phyloP scores from a whole-genome alignment of 495 filamentous ascomycete species.

The Talaromyces proteolyticus region DNA sequence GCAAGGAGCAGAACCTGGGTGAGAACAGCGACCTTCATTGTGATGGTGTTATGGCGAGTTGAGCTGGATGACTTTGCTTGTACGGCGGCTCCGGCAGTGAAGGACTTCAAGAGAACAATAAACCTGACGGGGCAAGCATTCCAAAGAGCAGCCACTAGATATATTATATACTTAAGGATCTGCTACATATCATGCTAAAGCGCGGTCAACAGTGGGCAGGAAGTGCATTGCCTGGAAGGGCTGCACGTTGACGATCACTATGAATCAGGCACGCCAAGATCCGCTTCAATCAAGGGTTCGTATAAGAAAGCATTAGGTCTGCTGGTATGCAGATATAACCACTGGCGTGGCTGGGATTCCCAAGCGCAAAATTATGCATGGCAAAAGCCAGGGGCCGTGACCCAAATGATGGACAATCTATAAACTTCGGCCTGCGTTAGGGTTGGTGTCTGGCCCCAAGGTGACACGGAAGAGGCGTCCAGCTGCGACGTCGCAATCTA shows the following conservation, averaged over 20 bases:
- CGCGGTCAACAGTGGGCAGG: not conserved
- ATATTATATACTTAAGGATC: not conserved
- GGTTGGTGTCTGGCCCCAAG: not conserved
- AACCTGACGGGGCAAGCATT: not conserved
- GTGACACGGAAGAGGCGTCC: no score
- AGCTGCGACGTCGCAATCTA: no score
- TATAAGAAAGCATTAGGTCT: not conserved
- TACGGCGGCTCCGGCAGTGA: no score
- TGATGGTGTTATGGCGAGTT: not conserved
- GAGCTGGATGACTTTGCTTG: not conserved
- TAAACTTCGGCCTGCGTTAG: not conserved
- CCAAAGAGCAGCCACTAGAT: not conserved
- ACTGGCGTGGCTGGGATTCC: not conserved
- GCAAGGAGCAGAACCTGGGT: slow-evolving; percentile 12
- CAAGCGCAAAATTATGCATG: not conserved
- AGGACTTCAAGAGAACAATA: not conserved
- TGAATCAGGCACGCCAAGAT: no score
- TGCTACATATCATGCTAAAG: not conserved
- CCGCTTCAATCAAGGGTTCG: not conserved
- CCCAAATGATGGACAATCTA: no score
- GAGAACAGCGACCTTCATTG: slow-evolving; percentile 1
- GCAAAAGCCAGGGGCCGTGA: not conserved
- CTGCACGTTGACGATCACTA: no score
- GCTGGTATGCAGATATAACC: no score
- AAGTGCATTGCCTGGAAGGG: no score